These are phyloP conservation scores for Shiraia bambusicola DNA, from an alignment of 2,329 filamentous ascomycete species.

Conservation along the genomic window DNA sequence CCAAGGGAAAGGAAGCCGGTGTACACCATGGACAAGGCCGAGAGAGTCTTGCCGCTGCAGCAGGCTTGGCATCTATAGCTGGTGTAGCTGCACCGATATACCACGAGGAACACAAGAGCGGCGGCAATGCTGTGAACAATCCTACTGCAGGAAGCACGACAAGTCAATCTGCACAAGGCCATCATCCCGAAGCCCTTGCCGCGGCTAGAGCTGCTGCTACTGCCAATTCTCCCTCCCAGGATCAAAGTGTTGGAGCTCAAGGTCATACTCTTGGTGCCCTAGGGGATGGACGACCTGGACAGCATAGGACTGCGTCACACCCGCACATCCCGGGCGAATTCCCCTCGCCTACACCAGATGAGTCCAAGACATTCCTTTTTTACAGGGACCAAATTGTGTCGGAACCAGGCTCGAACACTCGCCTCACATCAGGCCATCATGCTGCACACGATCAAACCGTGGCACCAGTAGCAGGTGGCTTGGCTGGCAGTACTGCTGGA, in stretches of 20 bases:
- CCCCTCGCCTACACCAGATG: conserved; percentile 34
- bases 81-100: conserved; percentile 21
- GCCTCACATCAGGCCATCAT: not conserved
- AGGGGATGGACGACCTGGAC: conserved; percentile 17
- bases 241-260: conserved; percentile 18
- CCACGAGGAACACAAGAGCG: conserved; percentile 8
- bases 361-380: conserved; percentile 27
- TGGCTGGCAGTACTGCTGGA: conserved; percentile 1
- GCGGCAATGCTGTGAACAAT: conserved; percentile 1
- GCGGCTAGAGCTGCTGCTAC: conserved; percentile 16
- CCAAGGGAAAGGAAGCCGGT: conserved; percentile 20
- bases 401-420: conserved; percentile 2
- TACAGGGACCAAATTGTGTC: conserved; percentile 11
- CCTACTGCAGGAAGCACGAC: not conserved
- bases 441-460: not conserved
- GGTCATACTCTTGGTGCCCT: conserved; percentile 14
- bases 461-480: not conserved
- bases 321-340: conserved; percentile 40
- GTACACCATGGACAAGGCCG: conserved; percentile 21
- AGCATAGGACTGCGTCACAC: conserved; percentile 36
- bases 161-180: conserved; percentile 5
- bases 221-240: conserved; percentile 7
- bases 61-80: conserved; percentile 21
- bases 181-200: conserved; percentile 22
- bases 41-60: conserved; percentile 34